phyloP scores from a whole-genome alignment of 2,329 filamentous ascomycete species.

The Nothophoma quercina region DNA sequence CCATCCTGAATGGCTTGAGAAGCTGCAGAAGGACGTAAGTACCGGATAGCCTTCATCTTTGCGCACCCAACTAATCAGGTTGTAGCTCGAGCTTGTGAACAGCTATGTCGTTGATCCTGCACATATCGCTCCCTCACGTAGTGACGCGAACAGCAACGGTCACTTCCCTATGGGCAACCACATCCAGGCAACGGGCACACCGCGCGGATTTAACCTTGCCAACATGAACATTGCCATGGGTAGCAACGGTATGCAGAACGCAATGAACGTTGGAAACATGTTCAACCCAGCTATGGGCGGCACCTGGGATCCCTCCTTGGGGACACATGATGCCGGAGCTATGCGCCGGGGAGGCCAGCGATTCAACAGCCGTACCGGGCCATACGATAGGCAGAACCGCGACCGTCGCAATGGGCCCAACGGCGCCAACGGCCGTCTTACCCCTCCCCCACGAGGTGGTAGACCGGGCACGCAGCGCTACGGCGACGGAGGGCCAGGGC shows the following conservation, averaged over 20 bases:
- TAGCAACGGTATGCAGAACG: conserved; percentile 55
- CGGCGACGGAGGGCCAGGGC: conserved; percentile 78
- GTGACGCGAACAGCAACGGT: conserved; percentile 93
- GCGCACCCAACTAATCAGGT: conserved; percentile 11
- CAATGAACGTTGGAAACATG: conserved; percentile 50
- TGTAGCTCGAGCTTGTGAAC: conserved; percentile 86
- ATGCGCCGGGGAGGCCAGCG: conserved; percentile 52
- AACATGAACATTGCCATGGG: conserved; percentile 71
- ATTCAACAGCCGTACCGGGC: conserved; percentile 50
- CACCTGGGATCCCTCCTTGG: conserved; percentile 65
- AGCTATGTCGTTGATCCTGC: conserved; percentile 92
- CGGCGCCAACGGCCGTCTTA: conserved; percentile 57
- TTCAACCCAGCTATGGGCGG: conserved; percentile 57
- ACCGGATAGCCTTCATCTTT: neutral
- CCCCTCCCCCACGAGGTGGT: conserved; percentile 59
- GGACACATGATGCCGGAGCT: conserved; percentile 51
- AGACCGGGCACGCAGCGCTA: conserved; percentile 67
- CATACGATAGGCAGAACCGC: conserved; percentile 51
- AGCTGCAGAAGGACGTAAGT: conserved; percentile 82
- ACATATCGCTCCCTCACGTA: conserved; percentile 91
- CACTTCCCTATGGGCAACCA: conserved; percentile 88
- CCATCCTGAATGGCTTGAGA: conserved; percentile 85
- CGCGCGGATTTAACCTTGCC: conserved; percentile 87
- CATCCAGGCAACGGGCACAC: conserved; percentile 76
- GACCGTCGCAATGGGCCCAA: conserved; percentile 56